Conservation (phyloP, 2,329 filamentous ascomycete genomes). For the Arthroderma sp. region DNA sequence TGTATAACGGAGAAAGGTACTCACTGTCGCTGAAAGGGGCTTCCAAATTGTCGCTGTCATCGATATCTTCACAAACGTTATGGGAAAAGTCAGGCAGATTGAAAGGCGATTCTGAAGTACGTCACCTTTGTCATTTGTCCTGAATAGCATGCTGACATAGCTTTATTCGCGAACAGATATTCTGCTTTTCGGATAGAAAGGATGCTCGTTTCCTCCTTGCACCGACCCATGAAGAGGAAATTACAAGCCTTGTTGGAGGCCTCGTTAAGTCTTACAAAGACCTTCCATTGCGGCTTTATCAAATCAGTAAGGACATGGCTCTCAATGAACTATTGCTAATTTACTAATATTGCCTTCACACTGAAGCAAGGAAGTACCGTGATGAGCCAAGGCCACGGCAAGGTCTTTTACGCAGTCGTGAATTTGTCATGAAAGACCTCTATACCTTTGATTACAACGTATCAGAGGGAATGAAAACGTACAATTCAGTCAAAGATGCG, state of each 20-base stretch:
- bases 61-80: conserved; percentile 68
- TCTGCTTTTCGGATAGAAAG: conserved; percentile 68
- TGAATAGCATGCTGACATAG: too few relatives aligned
- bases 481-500: conserved; percentile 56
- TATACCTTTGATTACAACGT: conserved; percentile 77
- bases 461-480: conserved; percentile 63
- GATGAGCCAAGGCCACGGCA: conserved; percentile 84
- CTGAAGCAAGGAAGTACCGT: conserved; percentile 71
- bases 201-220: conserved; percentile 62
- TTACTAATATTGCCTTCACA: not conserved
- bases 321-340: not conserved
- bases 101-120: conserved; percentile 61
- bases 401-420: conserved; percentile 72
- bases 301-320: conserved; percentile 51
- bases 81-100: conserved; percentile 78
- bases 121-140: too few relatives aligned
- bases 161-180: conserved; percentile 43
- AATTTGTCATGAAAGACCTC: conserved; percentile 96
- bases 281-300: conserved; percentile 75
- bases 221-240: conserved; percentile 94
- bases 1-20: not conserved
- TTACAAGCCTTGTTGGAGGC: conserved; percentile 64
- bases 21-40: conserved; percentile 42
- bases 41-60: conserved; percentile 69
- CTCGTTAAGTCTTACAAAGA: conserved; percentile 72